Evolutionary conservation across 495 filamentous ascomycete genomes (phyloP).

Genomic region (Trichoderma virens): DNA sequence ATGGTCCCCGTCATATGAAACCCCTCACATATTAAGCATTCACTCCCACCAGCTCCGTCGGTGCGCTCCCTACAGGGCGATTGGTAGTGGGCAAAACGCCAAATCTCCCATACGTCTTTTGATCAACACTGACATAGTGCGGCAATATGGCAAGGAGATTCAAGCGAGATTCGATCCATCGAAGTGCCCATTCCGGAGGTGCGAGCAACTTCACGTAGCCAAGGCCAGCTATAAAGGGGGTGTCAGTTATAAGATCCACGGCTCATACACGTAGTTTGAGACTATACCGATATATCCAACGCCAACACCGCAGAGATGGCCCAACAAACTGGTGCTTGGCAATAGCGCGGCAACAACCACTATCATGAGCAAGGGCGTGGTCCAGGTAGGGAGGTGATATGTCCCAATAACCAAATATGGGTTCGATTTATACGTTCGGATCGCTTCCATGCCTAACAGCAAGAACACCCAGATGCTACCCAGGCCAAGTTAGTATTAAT

Average conservation of each 20-base stretch:
- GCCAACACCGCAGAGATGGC: conserved; percentile 71
- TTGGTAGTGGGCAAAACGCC: conserved; percentile 68
- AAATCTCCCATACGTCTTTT: conserved; percentile 93
- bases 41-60: conserved; percentile 4
- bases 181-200: conserved; percentile 70
- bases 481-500: neutral
- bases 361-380: conserved; percentile 68
- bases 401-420: conserved; percentile 68
- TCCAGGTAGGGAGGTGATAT: conserved; percentile 84
- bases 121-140: conserved; percentile 85
- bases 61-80: conserved; percentile 22
- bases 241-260: neutral
- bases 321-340: conserved; percentile 73
- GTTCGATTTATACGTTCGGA: conserved; percentile 65
- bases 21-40: neutral
- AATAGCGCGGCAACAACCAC: conserved; percentile 64
- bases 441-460: conserved; percentile 71
- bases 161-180: conserved; percentile 77
- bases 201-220: conserved; percentile 80
- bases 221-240: conserved; percentile 52
- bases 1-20: neutral
- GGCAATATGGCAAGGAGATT: conserved; percentile 75
- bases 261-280: neutral
- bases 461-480: conserved; percentile 84
- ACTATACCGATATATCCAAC: conserved; percentile 80